Conservation (phyloP, 2,329 filamentous ascomycete genomes). For the Fusarium torreyae region DNA sequence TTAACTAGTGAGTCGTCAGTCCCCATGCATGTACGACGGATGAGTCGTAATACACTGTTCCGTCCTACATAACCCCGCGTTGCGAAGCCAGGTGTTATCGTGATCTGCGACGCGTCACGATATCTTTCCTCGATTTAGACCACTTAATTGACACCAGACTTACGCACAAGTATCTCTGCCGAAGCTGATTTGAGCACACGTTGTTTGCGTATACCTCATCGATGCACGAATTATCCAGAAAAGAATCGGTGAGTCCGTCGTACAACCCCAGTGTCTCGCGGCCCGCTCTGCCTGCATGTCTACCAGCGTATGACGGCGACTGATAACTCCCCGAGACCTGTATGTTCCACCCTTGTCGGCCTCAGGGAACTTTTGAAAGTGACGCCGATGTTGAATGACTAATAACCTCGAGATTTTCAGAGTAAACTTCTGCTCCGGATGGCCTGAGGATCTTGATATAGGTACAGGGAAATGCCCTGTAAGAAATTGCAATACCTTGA, state of each 20-base stretch:
- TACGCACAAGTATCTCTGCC: not conserved
- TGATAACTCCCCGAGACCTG: too few species aligned
- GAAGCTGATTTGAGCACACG: not conserved
- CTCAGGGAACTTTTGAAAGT: too few species aligned
- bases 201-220: not conserved
- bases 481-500: too few species aligned
- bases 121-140: not conserved
- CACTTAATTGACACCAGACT: not conserved
- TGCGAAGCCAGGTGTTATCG: not conserved
- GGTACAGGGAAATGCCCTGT: too few species aligned
- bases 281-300: not conserved
- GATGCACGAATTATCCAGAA: not conserved
- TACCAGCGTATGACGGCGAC: not conserved
- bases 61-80: not conserved
- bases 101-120: not conserved
- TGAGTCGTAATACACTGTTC: not conserved
- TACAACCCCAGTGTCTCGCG: not conserved
- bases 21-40: not conserved
- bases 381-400: too few species aligned
- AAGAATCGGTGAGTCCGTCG: not conserved
- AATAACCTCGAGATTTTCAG: too few species aligned
- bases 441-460: too few species aligned
- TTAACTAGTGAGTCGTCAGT: not conserved
- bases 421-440: too few species aligned
- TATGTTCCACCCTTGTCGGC: too few species aligned